Conservation (phyloP, 1,284 basidiomycete genomes). For the Ustilago xerochloae region DNA sequence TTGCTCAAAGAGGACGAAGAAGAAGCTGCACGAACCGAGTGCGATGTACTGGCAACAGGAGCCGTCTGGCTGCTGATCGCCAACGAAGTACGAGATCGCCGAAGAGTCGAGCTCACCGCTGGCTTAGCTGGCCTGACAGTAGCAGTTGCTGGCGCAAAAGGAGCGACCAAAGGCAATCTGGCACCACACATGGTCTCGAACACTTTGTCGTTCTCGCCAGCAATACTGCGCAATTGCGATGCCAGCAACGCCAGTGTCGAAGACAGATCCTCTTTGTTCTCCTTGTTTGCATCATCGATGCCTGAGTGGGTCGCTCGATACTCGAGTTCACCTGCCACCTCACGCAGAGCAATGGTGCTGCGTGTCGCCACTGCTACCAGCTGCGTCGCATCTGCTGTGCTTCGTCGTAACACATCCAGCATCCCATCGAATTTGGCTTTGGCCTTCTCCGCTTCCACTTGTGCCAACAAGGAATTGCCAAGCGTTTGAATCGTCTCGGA, state of each 20-base stretch:
- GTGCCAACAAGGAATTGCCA: conserved; percentile 76
- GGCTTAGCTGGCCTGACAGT: conserved; percentile 8
- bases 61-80: conserved; percentile 6
- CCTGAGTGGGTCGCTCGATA: conserved; percentile 69
- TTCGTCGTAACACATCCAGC: conserved; percentile 75
- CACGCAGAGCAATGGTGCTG: conserved; percentile 78
- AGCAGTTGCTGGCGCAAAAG: background rate
- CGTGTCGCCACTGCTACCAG: conserved; percentile 82
- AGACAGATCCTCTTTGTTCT: conserved; percentile 71
- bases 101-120: conserved; percentile 11
- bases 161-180: conserved; percentile 70
- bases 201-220: conserved; percentile 73
- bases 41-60: background rate
- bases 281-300: conserved; percentile 69
- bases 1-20: conserved; percentile 6
- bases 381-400: conserved; percentile 77
- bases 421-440: conserved; percentile 78
- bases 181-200: conserved; percentile 73
- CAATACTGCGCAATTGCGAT: conserved; percentile 44
- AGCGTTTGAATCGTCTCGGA: conserved; percentile 80
- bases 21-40: conserved; percentile 7
- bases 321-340: conserved; percentile 75
- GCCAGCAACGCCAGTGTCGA: conserved; percentile 68
- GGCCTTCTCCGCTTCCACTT: conserved; percentile 79
- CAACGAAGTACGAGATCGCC: conserved; percentile 18